These are phyloP conservation scores for Verticillium isaacii DNA, from an alignment of 2,329 filamentous ascomycete species.

Conservation along the genomic window DNA sequence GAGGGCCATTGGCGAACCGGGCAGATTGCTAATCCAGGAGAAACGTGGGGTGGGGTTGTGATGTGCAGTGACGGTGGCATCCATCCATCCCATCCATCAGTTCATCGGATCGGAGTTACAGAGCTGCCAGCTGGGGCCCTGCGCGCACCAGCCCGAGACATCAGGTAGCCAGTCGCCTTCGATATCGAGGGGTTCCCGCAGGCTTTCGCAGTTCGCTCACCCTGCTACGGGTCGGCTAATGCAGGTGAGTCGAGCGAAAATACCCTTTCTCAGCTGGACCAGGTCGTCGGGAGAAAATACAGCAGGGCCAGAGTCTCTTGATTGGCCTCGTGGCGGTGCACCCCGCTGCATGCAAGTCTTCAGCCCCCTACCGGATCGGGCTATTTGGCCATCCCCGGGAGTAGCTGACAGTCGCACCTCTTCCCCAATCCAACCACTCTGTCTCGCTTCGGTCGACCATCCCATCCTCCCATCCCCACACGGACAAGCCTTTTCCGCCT, in stretches of 20 bases:
- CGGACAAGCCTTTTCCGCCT: background rate
- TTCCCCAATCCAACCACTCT: constrained; percentile 5
- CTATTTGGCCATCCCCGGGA: constrained; percentile 6
- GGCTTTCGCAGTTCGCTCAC: no score
- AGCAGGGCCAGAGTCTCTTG: background rate
- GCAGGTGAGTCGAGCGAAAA: background rate
- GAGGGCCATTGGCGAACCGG: background rate
- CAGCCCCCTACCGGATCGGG: constrained; percentile 11
- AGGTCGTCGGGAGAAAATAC: constrained; percentile 8
- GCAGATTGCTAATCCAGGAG: background rate
- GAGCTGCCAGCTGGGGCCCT: background rate
- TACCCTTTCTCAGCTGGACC: constrained; percentile 2
- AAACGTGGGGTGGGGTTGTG: background rate
- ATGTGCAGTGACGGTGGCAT: no score
- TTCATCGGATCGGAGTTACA: background rate
- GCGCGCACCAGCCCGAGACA: background rate
- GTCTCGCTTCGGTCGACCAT: background rate
- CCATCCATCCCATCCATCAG: background rate
- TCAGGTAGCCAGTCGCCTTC: background rate
- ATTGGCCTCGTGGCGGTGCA: constrained; percentile 6
- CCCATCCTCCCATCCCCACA: background rate
- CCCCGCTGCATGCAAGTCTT: constrained; percentile 8
- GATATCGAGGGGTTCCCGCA: background rate
- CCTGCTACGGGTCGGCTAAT: background rate
- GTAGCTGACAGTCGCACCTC: constrained; percentile 10